Evolutionary conservation across 495 filamentous ascomycete genomes (phyloP).

Genomic region (Aspergillus nanangensis): DNA sequence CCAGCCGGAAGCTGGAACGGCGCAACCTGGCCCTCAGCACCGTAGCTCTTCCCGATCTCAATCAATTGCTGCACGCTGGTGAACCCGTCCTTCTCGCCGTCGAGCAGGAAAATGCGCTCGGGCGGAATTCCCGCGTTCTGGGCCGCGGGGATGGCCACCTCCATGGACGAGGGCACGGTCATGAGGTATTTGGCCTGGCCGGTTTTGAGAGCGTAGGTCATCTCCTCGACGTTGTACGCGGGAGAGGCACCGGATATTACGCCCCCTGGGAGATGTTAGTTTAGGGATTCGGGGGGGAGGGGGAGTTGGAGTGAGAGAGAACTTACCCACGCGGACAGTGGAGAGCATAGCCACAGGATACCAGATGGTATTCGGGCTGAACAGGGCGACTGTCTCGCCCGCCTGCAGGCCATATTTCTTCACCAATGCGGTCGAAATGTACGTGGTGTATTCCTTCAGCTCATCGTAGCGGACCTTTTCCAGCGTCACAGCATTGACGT

Average conservation of each 20-base stretch:
- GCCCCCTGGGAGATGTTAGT: constrained; percentile 25
- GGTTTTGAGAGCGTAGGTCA: constrained; percentile 54
- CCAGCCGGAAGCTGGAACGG: constrained; percentile 40
- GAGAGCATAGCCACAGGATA: constrained; percentile 58
- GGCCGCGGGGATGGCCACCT: constrained; percentile 48
- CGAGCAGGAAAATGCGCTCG: constrained; percentile 50
- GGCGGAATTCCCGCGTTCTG: constrained; percentile 46
- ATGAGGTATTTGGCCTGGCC: constrained; percentile 52
- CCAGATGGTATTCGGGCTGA: constrained; percentile 56
- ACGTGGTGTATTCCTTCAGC: constrained; percentile 46
- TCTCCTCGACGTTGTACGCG: constrained; percentile 58
- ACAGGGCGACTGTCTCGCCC: constrained; percentile 50
- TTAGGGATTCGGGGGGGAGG: no score
- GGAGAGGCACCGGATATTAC: constrained; percentile 54
- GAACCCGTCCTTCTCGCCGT: constrained; percentile 44
- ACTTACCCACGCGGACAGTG: constrained; percentile 39
- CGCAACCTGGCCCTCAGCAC: constrained; percentile 28
- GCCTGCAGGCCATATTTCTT: constrained; percentile 42
- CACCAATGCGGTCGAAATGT: constrained; percentile 53
- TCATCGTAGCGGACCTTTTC: constrained; percentile 49
- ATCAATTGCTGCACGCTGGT: constrained; percentile 47
- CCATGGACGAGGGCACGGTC: constrained; percentile 44
- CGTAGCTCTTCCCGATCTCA: constrained; percentile 33
- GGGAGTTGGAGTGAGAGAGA: no score
- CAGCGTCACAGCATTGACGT: constrained; percentile 50